phyloP scores from a whole-genome alignment of 768 basidiomycete genomes.

The Tricholomella constricta region DNA sequence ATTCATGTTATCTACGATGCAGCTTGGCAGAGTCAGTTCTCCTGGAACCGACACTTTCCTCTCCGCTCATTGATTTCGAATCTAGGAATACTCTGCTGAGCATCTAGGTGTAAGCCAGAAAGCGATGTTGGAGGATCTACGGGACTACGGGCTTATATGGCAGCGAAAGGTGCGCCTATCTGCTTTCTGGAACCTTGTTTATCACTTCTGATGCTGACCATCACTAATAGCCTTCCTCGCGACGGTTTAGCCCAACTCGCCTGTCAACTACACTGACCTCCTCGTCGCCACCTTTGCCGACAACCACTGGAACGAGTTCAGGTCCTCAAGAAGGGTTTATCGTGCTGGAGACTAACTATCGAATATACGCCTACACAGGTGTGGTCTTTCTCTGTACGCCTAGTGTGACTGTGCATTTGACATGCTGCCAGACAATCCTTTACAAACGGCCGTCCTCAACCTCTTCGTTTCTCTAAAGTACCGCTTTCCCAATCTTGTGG shows the following conservation, averaged over 20 bases:
- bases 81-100: slow-evolving; percentile 87
- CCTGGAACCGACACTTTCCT: neutral
- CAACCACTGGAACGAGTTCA: slow-evolving; percentile 55
- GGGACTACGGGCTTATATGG: slow-evolving; percentile 94
- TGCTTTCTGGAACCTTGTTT: slow-evolving; percentile 19
- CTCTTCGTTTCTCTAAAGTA: slow-evolving; percentile 92
- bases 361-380: slow-evolving; percentile 98
- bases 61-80: neutral
- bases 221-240: slow-evolving; percentile 58
- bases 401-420: slow-evolving; percentile 22
- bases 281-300: slow-evolving; percentile 78
- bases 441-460: slow-evolving; percentile 95
- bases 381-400: slow-evolving; percentile 18
- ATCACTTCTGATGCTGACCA: slow-evolving; percentile 4
- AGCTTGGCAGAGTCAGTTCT: slow-evolving; percentile 76
- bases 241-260: slow-evolving; percentile 91
- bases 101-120: slow-evolving; percentile 76
- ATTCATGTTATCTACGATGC: slow-evolving; percentile 97
- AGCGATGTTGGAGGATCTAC: slow-evolving; percentile 88
- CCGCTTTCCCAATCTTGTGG: slow-evolving; percentile 96
- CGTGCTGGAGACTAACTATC: slow-evolving; percentile 97
- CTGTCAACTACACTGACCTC: slow-evolving; percentile 94
- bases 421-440: slow-evolving; percentile 73
- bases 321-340: slow-evolving; percentile 85
- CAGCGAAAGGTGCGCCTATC: slow-evolving; percentile 63